A percentile compares a stretch with the other conserved stretches of the same genome.
Conservation (phyloP, 352 stramenopile genomes). For the Phytophthora tentaculata region DNA sequence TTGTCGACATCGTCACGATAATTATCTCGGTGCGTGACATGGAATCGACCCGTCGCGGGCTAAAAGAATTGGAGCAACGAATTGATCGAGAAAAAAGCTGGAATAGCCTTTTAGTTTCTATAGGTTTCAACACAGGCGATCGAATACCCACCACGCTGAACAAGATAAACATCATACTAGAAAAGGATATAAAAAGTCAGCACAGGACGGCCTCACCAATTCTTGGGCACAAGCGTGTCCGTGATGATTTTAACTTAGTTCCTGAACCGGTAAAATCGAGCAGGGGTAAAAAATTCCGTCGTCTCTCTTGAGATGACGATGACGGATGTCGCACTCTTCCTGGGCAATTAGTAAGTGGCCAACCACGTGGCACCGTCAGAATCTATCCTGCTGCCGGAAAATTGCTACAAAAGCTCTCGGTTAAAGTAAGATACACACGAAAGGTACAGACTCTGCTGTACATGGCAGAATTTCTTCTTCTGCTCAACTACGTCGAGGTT, state of each 20-base stretch:
- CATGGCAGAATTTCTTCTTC: conserved; percentile 33
- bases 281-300: not conserved
- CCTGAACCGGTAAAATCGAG: not conserved
- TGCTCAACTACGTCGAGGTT: conserved; percentile 44
- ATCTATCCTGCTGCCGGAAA: not conserved
- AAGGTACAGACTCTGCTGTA: conserved; percentile 22
- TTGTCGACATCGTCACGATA: conserved; percentile 5
- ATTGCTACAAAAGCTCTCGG: not conserved
- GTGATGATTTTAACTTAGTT: too few species aligned
- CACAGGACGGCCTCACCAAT: not conserved
- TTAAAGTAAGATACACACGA: not conserved
- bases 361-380: not conserved
- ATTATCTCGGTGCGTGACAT: not conserved
- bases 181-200: not conserved
- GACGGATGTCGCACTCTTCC: not conserved
- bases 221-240: not conserved
- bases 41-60: not conserved
- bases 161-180: not conserved
- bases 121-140: not conserved
- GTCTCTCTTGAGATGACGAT: too few species aligned
- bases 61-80: not conserved
- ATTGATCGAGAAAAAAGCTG: not conserved
- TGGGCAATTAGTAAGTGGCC: not conserved
- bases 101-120: not conserved
- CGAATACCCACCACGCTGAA: not conserved